Conservation (phyloP, 257 asterid genomes). For the Echites panduratus region DNA sequence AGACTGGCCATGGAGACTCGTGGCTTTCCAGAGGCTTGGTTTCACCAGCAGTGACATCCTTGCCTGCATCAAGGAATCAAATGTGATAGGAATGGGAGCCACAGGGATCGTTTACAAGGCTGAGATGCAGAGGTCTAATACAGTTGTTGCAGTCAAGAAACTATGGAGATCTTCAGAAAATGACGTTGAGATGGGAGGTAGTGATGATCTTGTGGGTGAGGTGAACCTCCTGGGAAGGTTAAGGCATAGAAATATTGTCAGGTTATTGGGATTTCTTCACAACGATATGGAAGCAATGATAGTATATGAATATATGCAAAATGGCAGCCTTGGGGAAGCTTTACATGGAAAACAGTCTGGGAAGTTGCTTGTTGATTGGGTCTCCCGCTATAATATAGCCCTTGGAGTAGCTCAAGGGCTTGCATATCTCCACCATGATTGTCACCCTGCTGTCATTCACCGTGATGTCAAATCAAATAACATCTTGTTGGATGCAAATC, state of each 20-base stretch:
- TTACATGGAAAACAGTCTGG: conserved; percentile 52
- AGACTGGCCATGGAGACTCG: conserved; percentile 78
- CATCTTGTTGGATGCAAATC: conserved; percentile 54
- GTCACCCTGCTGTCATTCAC: conserved; percentile 58
- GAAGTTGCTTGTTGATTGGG: conserved; percentile 61
- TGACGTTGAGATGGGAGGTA: conserved; percentile 50
- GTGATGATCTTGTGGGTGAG: conserved; percentile 60
- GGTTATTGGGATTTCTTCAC: conserved; percentile 58
- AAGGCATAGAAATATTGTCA: conserved; percentile 60
- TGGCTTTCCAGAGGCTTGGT: conserved; percentile 78
- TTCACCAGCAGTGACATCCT: conserved; percentile 58
- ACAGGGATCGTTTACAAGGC: conserved; percentile 74
- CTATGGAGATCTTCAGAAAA: conserved; percentile 53
- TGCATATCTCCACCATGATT: conserved; percentile 59
- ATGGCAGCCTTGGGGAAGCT: conserved; percentile 63
- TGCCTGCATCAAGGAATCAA: conserved; percentile 58
- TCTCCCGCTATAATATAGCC: conserved; percentile 53
- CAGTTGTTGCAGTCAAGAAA: conserved; percentile 68
- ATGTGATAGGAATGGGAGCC: conserved; percentile 75
- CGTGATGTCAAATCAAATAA: conserved; percentile 62
- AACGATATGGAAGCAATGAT: conserved; percentile 57
- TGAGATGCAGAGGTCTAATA: conserved; percentile 40
- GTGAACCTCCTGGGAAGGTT: conserved; percentile 56
- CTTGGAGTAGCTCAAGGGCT: conserved; percentile 67
- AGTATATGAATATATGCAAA: conserved; percentile 53